Percentiles rank a stretch among this genome's conserved stretches.
These are phyloP conservation scores for Kluyveromyces siamensis DNA, from an alignment of 805 yeast genomes.

Conservation along the genomic window DNA sequence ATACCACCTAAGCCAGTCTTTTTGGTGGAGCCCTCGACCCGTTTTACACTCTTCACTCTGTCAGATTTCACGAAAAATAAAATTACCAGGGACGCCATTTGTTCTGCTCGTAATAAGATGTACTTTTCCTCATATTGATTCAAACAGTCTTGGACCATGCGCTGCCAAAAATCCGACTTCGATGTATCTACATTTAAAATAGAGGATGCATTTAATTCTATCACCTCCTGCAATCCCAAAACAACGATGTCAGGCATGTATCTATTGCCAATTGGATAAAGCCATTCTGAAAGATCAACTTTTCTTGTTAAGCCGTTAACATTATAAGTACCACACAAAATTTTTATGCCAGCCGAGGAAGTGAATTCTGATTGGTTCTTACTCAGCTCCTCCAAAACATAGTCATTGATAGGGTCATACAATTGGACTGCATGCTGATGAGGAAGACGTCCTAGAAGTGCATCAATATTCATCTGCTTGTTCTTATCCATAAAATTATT, in stretches of 20 bases:
- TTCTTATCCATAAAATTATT: constrained; percentile 91
- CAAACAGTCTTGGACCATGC: constrained; percentile 50
- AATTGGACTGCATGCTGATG: constrained; percentile 62
- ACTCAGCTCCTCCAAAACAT: constrained; percentile 54
- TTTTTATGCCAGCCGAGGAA: constrained; percentile 44
- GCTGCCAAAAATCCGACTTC: constrained; percentile 73
- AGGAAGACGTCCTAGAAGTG: constrained; percentile 71
- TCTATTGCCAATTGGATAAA: constrained; percentile 61
- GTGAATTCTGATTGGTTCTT: constrained; percentile 43
- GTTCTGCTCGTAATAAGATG: constrained; percentile 62
- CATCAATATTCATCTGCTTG: constrained; percentile 84
- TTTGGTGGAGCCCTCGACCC: constrained; percentile 89
- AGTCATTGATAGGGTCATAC: constrained; percentile 84
- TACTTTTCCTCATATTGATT: constrained; percentile 47
- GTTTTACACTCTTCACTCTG: constrained; percentile 46
- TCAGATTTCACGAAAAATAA: constrained; percentile 52
- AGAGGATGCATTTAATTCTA: constrained; percentile 87
- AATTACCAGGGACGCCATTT: constrained; percentile 60
- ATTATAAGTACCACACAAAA: constrained; percentile 82
- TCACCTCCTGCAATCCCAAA: constrained; percentile 91
- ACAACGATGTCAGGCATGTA: constrained; percentile 69
- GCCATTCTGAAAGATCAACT: constrained; percentile 62
- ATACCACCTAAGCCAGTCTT: constrained; percentile 96
- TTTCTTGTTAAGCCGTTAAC: constrained; percentile 62
- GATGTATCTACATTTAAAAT: constrained; percentile 80